These are phyloP conservation scores for Penicillium sclerotiorum DNA, from an alignment of 2,329 filamentous ascomycete species.

Conservation along the genomic window DNA sequence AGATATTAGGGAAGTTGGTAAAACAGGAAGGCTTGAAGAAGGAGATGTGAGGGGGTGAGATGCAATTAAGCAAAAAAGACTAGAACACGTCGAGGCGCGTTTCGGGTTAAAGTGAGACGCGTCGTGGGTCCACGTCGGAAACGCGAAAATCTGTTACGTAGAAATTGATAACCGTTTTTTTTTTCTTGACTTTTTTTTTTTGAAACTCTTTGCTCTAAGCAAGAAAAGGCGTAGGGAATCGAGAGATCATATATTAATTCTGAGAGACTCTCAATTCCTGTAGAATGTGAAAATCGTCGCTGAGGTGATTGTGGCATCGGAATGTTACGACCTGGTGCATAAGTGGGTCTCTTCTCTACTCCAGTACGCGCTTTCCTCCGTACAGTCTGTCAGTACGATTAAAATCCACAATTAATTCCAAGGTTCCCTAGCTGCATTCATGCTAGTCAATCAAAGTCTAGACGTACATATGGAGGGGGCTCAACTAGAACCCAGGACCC, in stretches of 20 bases:
- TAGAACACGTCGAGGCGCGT: constrained; percentile 4
- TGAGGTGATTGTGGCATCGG: constrained; percentile 26
- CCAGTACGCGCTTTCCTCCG: no score
- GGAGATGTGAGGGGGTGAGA: constrained; percentile 2
- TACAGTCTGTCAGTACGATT: no score
- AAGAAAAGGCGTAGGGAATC: neutral
- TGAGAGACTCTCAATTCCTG: neutral
- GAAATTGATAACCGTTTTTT: neutral
- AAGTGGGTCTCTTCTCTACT: no score
- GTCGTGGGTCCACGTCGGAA: neutral
- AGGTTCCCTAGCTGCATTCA: no score
- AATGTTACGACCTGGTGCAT: constrained; percentile 18
- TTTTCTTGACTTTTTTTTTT: neutral
- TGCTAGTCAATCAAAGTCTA: no score
- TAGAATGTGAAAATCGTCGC: constrained; percentile 14
- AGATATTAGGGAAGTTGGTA: neutral
- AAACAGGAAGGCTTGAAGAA: constrained; percentile 7
- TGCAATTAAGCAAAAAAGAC: neutral
- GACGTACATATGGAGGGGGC: no score
- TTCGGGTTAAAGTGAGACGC: constrained; percentile 8
- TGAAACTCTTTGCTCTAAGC: no score
- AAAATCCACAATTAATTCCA: neutral
- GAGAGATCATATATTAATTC: neutral
- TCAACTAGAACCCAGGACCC: no score
- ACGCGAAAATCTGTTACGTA: neutral